A percentile compares a stretch with the other conserved stretches of the same genome.
These are phyloP conservation scores for Psidium friedrichsthalianum DNA, from an alignment of 345 rosid species.

Conservation along the genomic window DNA sequence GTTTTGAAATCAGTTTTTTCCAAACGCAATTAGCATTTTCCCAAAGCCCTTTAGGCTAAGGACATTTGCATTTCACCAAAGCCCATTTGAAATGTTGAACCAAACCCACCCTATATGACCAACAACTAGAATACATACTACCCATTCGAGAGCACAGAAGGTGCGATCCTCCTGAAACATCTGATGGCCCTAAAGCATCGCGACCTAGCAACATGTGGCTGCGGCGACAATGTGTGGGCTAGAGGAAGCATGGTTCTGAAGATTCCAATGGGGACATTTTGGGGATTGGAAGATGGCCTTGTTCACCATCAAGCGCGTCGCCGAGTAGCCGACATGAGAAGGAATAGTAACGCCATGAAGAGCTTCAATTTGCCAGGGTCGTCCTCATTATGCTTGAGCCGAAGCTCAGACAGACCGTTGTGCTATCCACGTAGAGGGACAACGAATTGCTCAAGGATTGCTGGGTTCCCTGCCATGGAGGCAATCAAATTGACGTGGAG, in stretches of 20 bases:
- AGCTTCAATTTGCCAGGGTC: neutral
- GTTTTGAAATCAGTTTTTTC: too few relatives aligned
- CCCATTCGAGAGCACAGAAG: conserved; percentile 59
- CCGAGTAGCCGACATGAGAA: neutral
- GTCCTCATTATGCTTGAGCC: neutral
- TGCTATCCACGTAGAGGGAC: neutral
- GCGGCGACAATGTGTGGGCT: too few relatives aligned
- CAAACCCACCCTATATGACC: too few relatives aligned
- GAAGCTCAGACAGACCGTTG: neutral
- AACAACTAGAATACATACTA: neutral
- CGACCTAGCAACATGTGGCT: conserved; percentile 50
- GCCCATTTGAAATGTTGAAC: too few relatives aligned
- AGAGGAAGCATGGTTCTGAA: conserved; percentile 26
- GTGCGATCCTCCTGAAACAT: conserved; percentile 71
- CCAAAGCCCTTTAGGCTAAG: too few relatives aligned
- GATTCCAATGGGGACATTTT: conserved; percentile 84
- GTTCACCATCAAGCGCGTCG: conserved; percentile 71
- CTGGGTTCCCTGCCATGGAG: neutral
- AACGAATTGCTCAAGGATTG: neutral
- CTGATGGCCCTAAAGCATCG: conserved; percentile 60
- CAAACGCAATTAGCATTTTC: too few relatives aligned
- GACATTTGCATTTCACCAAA: too few relatives aligned
- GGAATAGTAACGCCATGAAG: neutral
- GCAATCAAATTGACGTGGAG: neutral
- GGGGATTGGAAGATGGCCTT: conserved; percentile 69